Conservation (phyloP, 2,329 filamentous ascomycete genomes). For the Coniella vitis region DNA sequence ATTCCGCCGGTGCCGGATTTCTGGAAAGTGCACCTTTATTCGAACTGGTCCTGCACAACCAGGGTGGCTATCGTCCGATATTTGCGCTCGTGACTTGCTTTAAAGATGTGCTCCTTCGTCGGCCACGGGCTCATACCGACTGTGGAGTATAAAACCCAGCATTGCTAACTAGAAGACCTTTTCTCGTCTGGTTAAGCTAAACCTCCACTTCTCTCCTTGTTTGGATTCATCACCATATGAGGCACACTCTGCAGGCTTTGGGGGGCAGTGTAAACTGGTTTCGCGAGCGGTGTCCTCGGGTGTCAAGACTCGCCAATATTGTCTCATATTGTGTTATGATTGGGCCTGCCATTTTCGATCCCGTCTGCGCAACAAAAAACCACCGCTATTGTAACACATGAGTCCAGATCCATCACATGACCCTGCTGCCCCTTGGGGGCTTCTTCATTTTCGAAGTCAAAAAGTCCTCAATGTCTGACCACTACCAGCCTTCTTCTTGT, state of each 20-base stretch:
- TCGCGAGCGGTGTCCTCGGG: background rate
- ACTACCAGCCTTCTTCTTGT: background rate
- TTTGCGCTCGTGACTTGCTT: no score
- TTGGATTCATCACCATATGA: background rate
- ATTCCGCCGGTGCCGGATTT: no score
- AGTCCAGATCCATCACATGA: background rate
- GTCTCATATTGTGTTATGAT: constrained; percentile 1
- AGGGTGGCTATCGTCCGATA: no score
- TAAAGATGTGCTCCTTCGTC: no score
- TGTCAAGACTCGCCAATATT: background rate
- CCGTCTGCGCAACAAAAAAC: background rate
- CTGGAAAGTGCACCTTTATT: no score
- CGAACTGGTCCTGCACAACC: no score
- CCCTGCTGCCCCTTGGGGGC: background rate
- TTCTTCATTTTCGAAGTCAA: background rate
- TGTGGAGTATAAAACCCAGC: no score
- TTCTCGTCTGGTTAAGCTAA: no score
- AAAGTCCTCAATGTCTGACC: background rate
- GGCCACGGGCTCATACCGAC: no score
- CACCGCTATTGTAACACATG: background rate
- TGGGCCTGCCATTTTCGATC: background rate
- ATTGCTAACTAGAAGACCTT: no score
- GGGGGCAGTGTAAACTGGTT: background rate
- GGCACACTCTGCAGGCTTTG: background rate
- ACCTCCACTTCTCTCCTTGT: background rate